These are phyloP conservation scores for Noccaea caerulescens DNA, from an alignment of 345 rosid species.

Conservation along the genomic window DNA sequence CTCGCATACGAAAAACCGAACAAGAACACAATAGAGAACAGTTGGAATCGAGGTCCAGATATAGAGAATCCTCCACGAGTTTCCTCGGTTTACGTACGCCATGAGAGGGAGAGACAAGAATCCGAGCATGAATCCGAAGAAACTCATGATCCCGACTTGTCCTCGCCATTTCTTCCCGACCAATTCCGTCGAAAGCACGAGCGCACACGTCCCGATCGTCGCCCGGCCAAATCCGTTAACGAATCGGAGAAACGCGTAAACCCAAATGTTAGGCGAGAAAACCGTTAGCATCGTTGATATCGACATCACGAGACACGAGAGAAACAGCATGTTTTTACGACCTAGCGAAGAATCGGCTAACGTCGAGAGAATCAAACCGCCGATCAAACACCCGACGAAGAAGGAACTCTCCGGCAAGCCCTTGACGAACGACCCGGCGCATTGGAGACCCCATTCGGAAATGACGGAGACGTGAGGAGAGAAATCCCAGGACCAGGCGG, in stretches of 20 bases:
- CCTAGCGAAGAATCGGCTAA: slow-evolving; percentile 65
- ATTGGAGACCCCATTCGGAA: slow-evolving; percentile 62
- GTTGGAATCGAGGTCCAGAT: slow-evolving; percentile 59
- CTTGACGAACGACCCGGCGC: slow-evolving; percentile 50
- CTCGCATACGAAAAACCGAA: slow-evolving; percentile 49
- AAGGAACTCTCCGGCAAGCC: slow-evolving; percentile 68
- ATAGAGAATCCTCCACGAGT: slow-evolving; percentile 54
- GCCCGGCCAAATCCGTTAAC: slow-evolving; percentile 56
- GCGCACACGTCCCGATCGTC: slow-evolving; percentile 54
- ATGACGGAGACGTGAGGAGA: slow-evolving; percentile 47
- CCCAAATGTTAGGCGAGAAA: slow-evolving; percentile 54
- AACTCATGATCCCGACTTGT: slow-evolving; percentile 50
- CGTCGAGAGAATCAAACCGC: slow-evolving; percentile 55
- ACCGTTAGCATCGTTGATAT: slow-evolving; percentile 45
- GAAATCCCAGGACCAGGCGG: slow-evolving; percentile 60
- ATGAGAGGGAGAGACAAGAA: slow-evolving; percentile 53
- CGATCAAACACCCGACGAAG: slow-evolving; percentile 62
- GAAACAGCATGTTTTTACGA: slow-evolving; percentile 59
- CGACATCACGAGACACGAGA: slow-evolving; percentile 54
- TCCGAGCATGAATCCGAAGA: slow-evolving; percentile 53
- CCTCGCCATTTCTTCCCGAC: slow-evolving; percentile 60
- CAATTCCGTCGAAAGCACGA: slow-evolving; percentile 55
- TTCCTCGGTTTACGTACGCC: slow-evolving; percentile 48
- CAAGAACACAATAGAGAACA: slow-evolving; percentile 40
- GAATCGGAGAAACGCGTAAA: slow-evolving; percentile 51